Conservation (phyloP, 1,284 basidiomycete species). For the Melampsora abietis-canadensis region DNA sequence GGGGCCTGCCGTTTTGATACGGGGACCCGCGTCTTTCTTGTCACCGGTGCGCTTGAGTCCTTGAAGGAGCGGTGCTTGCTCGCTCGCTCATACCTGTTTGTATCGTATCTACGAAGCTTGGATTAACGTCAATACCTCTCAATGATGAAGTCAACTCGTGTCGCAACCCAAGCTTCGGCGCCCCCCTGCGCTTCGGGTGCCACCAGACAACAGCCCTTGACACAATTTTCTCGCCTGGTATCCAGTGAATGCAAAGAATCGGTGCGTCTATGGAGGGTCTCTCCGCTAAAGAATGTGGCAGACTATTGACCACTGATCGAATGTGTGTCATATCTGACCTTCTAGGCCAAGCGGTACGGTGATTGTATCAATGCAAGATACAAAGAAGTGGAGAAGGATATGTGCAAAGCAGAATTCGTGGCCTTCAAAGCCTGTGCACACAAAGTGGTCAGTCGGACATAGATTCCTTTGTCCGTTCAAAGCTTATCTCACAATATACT, state of each 20-base stretch:
- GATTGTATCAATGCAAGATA: slow-evolving; percentile 72
- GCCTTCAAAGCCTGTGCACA: slow-evolving; percentile 71
- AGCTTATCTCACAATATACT: background rate
- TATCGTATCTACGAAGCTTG: too few species aligned
- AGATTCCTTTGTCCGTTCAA: background rate
- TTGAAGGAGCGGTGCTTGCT: too few species aligned
- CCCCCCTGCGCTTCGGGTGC: background rate
- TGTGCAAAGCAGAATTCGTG: slow-evolving; percentile 71
- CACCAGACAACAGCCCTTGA: background rate
- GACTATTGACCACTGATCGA: background rate
- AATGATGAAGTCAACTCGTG: background rate
- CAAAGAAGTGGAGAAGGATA: slow-evolving; percentile 70
- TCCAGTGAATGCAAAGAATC: background rate
- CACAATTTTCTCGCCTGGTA: slow-evolving; percentile 22
- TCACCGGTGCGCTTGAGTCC: too few species aligned
- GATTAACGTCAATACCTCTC: too few species aligned
- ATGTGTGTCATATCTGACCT: slow-evolving; percentile 48
- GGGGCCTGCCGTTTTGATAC: too few species aligned
- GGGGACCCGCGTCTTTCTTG: too few species aligned
- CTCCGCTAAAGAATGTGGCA: too few species aligned
- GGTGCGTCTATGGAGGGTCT: slow-evolving; percentile 1
- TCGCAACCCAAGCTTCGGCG: slow-evolving; percentile 5
- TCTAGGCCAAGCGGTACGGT: slow-evolving; percentile 69
- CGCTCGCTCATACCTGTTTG: too few species aligned
- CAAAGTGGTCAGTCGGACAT: slow-evolving; percentile 60